phyloP scores from a whole-genome alignment of 306 rosid species.

The Dicorynia guianensis region DNA sequence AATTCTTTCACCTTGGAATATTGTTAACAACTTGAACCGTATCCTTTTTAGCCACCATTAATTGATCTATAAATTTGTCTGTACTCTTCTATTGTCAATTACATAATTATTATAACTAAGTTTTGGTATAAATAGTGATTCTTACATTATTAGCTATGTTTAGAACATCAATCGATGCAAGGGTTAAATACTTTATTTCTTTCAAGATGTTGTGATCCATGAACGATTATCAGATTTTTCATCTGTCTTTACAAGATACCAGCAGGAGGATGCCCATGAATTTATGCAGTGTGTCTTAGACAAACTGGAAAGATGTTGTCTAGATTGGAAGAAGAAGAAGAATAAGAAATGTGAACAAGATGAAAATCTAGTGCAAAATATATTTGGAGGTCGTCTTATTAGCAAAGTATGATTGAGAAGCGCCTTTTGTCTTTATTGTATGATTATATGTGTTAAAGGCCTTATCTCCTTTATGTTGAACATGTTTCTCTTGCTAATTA shows the following conservation, averaged over 20 bases:
- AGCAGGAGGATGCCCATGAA: slow-evolving; percentile 97
- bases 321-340: slow-evolving; percentile 43
- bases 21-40: slow-evolving; percentile 74
- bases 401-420: slow-evolving; percentile 64
- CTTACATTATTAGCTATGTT: slow-evolving; percentile 6
- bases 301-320: slow-evolving; percentile 66
- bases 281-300: slow-evolving; percentile 87
- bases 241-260: slow-evolving; percentile 63
- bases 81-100: not conserved
- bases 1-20: slow-evolving; percentile 54
- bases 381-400: slow-evolving; percentile 81
- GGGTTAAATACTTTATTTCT: not conserved
- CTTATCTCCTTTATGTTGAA: slow-evolving; percentile 4
- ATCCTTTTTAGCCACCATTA: slow-evolving; percentile 57
- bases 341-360: slow-evolving; percentile 38
- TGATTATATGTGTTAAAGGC: slow-evolving; percentile 22
- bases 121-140: not conserved
- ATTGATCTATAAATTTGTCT: not conserved
- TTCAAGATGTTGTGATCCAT: slow-evolving; percentile 53
- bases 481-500: slow-evolving; percentile 5
- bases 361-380: slow-evolving; percentile 65
- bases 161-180: not conserved
- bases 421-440: not conserved
- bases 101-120: not conserved
- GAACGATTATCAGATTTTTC: slow-evolving; percentile 66